phyloP scores from a whole-genome alignment of 805 yeast species.

The Pichia nanzhaoensis region DNA sequence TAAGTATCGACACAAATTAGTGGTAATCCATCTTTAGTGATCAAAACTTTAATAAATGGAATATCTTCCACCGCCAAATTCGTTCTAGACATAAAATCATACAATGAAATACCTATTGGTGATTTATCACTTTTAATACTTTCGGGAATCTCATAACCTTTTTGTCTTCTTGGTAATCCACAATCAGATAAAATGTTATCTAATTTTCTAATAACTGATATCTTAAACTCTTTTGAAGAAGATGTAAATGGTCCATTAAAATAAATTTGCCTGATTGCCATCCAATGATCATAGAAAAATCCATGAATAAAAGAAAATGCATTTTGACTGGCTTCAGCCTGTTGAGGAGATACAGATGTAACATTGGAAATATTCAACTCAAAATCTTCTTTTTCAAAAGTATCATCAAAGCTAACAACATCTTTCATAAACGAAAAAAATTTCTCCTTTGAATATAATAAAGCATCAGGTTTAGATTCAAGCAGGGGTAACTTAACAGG shows the following conservation, averaged over 20 bases:
- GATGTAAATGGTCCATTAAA: conserved; percentile 13
- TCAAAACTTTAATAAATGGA: conserved; percentile 54
- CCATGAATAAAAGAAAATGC: conserved; percentile 34
- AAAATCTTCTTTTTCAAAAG: neutral
- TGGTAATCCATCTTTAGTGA: conserved; percentile 69
- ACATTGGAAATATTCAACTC: neutral
- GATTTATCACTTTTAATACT: conserved; percentile 41
- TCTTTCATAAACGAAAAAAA: conserved; percentile 36
- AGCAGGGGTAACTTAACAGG: conserved; percentile 59
- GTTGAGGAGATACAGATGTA: too few relatives aligned
- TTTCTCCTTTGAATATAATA: conserved; percentile 33
- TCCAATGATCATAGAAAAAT: conserved; percentile 45
- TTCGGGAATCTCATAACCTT: conserved; percentile 50
- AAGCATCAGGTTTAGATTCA: conserved; percentile 33
- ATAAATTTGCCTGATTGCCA: conserved; percentile 22
- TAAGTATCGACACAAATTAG: conserved; percentile 44
- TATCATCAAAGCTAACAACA: conserved; percentile 16
- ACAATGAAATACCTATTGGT: conserved; percentile 45
- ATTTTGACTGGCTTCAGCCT: neutral
- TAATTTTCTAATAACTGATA: conserved; percentile 32
- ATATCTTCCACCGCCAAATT: conserved; percentile 45
- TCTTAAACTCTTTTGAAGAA: conserved; percentile 16
- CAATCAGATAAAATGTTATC: conserved; percentile 41
- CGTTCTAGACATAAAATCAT: conserved; percentile 69
- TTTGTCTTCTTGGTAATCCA: conserved; percentile 55